Conservation (phyloP, 1,139 yeast genomes). For the Geotrichum carabidarum region DNA sequence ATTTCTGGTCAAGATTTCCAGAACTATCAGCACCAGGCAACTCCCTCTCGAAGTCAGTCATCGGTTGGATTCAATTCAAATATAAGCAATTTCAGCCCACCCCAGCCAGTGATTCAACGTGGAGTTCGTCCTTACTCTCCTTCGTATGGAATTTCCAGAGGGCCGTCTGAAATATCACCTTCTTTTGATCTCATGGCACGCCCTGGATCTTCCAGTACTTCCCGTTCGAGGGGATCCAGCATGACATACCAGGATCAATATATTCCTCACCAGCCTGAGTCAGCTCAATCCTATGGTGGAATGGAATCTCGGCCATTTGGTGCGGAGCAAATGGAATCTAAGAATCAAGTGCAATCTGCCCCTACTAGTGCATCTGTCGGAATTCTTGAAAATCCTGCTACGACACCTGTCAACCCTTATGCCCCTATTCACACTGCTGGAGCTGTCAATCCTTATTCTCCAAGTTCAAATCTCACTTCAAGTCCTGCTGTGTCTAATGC, state of each 20-base stretch:
- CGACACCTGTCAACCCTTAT: neutral
- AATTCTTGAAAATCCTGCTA: neutral
- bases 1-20: neutral
- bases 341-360: neutral
- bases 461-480: neutral
- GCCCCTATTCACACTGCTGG: neutral
- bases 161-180: neutral
- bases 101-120: neutral
- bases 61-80: conserved; percentile 7
- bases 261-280: neutral
- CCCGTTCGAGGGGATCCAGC: conserved; percentile 1
- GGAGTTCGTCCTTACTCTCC: neutral
- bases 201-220: neutral
- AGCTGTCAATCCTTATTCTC: conserved; percentile 9
- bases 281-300: conserved; percentile 1
- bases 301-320: conserved; percentile 2
- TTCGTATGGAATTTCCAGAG: conserved; percentile 2
- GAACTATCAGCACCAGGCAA: neutral
- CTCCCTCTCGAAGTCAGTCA: conserved; percentile 19
- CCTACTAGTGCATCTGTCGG: neutral
- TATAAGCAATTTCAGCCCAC: neutral
- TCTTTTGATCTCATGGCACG: neutral
- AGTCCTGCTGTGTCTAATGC: neutral
- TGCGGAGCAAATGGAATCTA: neutral
- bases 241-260: neutral